Conservation (phyloP, 495 filamentous ascomycete species). For the Penicillium egyptiacum region DNA sequence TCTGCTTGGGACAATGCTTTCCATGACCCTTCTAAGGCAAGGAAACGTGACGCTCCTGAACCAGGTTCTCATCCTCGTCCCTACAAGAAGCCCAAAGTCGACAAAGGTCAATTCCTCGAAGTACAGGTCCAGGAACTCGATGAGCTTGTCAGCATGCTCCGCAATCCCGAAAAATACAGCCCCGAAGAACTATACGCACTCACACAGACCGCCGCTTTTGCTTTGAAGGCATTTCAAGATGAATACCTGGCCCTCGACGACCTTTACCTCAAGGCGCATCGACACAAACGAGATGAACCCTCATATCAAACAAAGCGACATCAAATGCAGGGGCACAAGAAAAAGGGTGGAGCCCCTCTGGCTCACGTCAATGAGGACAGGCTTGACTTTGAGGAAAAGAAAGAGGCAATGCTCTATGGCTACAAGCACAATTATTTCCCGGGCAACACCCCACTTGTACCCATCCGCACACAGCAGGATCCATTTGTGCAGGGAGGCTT, state of each 20-base stretch:
- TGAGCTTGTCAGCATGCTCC: conserved; percentile 36
- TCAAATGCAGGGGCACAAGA: conserved; percentile 19
- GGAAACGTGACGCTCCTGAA: conserved; percentile 48
- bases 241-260: conserved; percentile 63
- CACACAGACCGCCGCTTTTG: conserved; percentile 51
- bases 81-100: conserved; percentile 36
- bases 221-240: conserved; percentile 60
- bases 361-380: conserved; percentile 21
- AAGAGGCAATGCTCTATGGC: conserved; percentile 45
- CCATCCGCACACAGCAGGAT: conserved; percentile 36
- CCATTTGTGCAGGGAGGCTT: conserved; percentile 48
- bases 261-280: conserved; percentile 51
- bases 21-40: conserved; percentile 30
- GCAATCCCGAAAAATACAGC: conserved; percentile 36
- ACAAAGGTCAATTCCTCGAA: conserved; percentile 48
- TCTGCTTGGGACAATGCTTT: conserved; percentile 37
- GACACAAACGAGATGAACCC: conserved; percentile 26
- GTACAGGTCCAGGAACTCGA: conserved; percentile 31
- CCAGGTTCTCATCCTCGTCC: conserved; percentile 46
- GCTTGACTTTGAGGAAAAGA: conserved; percentile 40
- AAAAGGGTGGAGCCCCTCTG: conserved; percentile 21
- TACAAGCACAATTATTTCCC: conserved; percentile 36
- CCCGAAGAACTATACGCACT: conserved; percentile 54
- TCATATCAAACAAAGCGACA: conserved; percentile 21
- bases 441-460: conserved; percentile 8